Evolutionary conservation across 768 basidiomycete species (phyloP).

Genomic region (Podaxis mareebaensis): DNA sequence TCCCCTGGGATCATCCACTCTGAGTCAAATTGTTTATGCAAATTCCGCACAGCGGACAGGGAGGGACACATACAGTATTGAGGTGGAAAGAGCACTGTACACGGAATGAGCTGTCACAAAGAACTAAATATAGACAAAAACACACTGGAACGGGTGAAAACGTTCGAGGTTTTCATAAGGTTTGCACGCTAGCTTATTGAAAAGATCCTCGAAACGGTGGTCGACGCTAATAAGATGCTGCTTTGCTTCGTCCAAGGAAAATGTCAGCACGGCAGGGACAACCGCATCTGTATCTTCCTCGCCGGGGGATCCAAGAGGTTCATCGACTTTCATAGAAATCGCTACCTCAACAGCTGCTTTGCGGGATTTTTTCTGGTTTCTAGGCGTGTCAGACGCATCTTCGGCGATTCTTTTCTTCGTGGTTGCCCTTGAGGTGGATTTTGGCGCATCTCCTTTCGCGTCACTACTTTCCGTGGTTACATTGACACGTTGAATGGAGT

Average conservation of each 20-base stretch:
- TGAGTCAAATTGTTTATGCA: neutral
- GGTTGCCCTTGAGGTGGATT: conserved; percentile 19
- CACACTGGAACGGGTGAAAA: conserved; percentile 82
- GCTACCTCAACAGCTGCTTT: conserved; percentile 10
- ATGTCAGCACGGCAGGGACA: conserved; percentile 71
- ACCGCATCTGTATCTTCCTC: conserved; percentile 30
- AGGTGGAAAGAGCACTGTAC: conserved; percentile 63
- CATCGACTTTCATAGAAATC: conserved; percentile 20
- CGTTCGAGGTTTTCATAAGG: conserved; percentile 75
- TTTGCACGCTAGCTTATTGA: conserved; percentile 64
- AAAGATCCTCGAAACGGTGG: conserved; percentile 68
- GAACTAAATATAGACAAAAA: neutral
- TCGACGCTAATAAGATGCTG: conserved; percentile 68
- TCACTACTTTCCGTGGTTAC: conserved; percentile 4
- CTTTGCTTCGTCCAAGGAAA: conserved; percentile 78
- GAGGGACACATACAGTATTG: conserved; percentile 58
- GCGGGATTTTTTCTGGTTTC: conserved; percentile 16
- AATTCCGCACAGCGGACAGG: neutral
- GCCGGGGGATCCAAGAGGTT: conserved; percentile 3
- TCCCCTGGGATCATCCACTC: conserved; percentile 39
- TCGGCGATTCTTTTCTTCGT: conserved; percentile 21
- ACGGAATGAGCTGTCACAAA: neutral
- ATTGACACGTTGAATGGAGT: neutral
- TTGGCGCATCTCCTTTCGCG: neutral
- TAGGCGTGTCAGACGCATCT: conserved; percentile 18